A percentile compares a stretch with the other conserved stretches of the same genome.
phyloP scores from a whole-genome alignment of 108 stramenopile species.

The Cyclotella kingstonii region DNA sequence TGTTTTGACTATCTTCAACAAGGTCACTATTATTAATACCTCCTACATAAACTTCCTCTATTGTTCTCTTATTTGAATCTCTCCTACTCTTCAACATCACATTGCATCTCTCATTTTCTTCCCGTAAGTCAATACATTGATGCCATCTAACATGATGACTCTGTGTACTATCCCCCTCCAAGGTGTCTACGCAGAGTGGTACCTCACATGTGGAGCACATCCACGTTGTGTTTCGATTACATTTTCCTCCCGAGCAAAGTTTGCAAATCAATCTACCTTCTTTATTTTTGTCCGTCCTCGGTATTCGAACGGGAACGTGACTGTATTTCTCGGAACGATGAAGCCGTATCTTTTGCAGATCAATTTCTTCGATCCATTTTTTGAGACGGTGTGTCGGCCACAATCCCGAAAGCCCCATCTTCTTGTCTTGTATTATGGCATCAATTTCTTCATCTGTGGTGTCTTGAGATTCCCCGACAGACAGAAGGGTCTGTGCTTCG shows the following conservation, averaged over 20 bases:
- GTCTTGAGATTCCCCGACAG: not conserved
- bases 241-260: slow-evolving; percentile 24
- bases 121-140: slow-evolving; percentile 12
- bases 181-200: slow-evolving; percentile 31
- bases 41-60: not conserved
- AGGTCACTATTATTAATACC: too few relatives aligned
- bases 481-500: not conserved
- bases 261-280: slow-evolving; percentile 37
- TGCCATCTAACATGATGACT: slow-evolving; percentile 31
- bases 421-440: not conserved
- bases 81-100: slow-evolving; percentile 25
- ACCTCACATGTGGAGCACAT: slow-evolving; percentile 35
- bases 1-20: too few relatives aligned
- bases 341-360: slow-evolving; percentile 21
- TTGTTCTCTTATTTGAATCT: slow-evolving; percentile 15
- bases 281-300: slow-evolving; percentile 18
- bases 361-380: slow-evolving; percentile 20
- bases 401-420: not conserved
- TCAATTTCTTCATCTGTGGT: slow-evolving; percentile 20
- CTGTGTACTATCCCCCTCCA: slow-evolving; percentile 8
- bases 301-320: slow-evolving; percentile 23
- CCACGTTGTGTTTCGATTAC: slow-evolving; percentile 41
- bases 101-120: slow-evolving; percentile 18
- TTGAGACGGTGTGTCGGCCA: slow-evolving; percentile 18
- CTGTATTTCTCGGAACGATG: slow-evolving; percentile 12